phyloP scores from a whole-genome alignment of 2,329 filamentous ascomycete genomes.

The Monosporascus ibericus region DNA sequence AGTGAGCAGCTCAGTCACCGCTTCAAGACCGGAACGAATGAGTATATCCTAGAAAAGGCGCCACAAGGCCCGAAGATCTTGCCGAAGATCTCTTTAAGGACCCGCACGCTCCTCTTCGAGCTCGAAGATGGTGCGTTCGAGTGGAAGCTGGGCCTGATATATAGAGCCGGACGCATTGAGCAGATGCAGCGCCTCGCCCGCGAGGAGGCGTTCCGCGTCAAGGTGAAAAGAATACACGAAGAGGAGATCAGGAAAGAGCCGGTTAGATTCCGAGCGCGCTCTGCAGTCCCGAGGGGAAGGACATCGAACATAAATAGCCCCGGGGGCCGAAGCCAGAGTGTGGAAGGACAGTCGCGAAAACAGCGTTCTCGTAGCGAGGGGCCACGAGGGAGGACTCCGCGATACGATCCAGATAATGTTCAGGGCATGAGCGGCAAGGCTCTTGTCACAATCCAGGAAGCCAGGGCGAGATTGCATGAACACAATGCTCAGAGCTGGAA shows the following conservation, averaged over 20 bases:
- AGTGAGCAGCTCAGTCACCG: conserved; percentile 87
- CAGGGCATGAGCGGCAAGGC: conserved; percentile 63
- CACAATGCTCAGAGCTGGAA: conserved; percentile 92
- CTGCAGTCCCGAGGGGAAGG: conserved; percentile 37
- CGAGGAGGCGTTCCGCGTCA: conserved; percentile 83
- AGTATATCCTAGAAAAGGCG: conserved; percentile 80
- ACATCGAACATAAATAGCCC: conserved; percentile 24
- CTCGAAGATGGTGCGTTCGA: conserved; percentile 95
- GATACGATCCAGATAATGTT: conserved; percentile 76
- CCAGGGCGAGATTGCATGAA: conserved; percentile 65
- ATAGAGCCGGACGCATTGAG: conserved; percentile 80
- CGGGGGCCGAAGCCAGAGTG: conserved; percentile 49
- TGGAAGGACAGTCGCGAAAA: conserved; percentile 36
- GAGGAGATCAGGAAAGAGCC: conserved; percentile 54
- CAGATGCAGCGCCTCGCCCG: conserved; percentile 85
- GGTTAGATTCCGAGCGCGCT: conserved; percentile 49
- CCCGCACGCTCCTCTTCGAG: conserved; percentile 79
- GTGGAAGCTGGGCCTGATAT: conserved; percentile 94
- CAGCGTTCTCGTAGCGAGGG: conserved; percentile 26
- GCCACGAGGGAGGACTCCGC: conserved; percentile 40
- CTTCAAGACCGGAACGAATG: conserved; percentile 79
- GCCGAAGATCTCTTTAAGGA: conserved; percentile 77
- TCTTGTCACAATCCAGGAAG: conserved; percentile 69
- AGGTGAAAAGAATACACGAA: conserved; percentile 76
- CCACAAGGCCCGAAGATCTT: conserved; percentile 82